Base-by-base conservation (phyloP, 768 basidiomycete genomes). In the Phylloporus scabripes region DNA sequence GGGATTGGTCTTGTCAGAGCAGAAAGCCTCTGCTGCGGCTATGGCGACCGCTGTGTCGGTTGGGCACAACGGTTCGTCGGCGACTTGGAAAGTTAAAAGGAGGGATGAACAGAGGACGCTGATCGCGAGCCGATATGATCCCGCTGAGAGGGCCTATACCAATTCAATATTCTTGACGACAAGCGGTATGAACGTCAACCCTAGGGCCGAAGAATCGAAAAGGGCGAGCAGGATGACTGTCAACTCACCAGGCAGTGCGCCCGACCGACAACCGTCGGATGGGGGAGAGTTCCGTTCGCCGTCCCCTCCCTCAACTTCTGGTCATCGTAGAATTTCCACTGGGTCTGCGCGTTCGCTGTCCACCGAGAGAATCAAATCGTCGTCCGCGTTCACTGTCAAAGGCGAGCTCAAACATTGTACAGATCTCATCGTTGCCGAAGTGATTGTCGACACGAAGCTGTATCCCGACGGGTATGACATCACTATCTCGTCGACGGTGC, bases 371-470 rank as follows among this genome's bases (percentile, higher is more conserved):
- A 29, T 62, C 31, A 68, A 64, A 26, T 42, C 64, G 2, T 53
- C 79, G 4, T 80, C 82, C 8, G 79, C 77, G 26, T 85, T 87
- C 58, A 83, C 78, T 3, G 48, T 74, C 40, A 81, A 80, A 42
- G 81, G 81, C 34, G 82, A 83, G 57, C 74, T 83, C 49, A 75
- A 73, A 48, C 73, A 75, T 38, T 69, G 74, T n/a, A 75, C 76
- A 45, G 90, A 95, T 63, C 67, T 92, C 40, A 67, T 92, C 17
- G 79, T 92, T 15, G 79, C 79, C 2, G 92, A 95, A 66, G 61
- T 92, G 26, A 78, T 92, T 23, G 75, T 92, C 23, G 90, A 93
- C 67, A 82, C 87, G 47, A 86, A 85, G 63, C 70, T 88, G 50
- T 92, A 87, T 67, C 80, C 85, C 0, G 74, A 77, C 36, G 89